Conservation (phyloP, 129 eudicot species). For the Centaurea solstitialis region DNA sequence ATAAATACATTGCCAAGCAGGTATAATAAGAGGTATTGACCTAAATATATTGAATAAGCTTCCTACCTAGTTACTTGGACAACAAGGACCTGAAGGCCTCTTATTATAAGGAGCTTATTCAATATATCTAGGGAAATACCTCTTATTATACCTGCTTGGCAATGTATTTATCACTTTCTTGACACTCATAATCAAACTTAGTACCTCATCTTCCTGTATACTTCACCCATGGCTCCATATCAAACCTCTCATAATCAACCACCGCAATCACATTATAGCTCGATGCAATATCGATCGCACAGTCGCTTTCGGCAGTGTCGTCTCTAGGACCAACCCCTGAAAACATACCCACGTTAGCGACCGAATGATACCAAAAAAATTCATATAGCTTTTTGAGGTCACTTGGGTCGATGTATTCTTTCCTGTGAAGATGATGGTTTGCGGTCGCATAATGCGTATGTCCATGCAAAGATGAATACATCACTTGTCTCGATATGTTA, state of each 20-base stretch:
- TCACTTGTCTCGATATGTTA: slow-evolving; percentile 26
- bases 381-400: neutral
- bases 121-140: too few relatives aligned
- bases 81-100: too few relatives aligned
- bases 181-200: slow-evolving; percentile 5
- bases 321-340: slow-evolving; percentile 26
- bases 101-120: too few relatives aligned
- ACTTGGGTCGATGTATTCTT: neutral
- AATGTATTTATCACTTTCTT: neutral
- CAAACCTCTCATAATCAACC: neutral
- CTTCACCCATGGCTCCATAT: slow-evolving; percentile 23
- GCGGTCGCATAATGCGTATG: slow-evolving; percentile 32
- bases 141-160: neutral
- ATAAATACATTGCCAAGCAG: neutral
- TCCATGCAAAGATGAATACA: slow-evolving; percentile 45
- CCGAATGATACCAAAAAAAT: too few relatives aligned
- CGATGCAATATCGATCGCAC: slow-evolving; percentile 24
- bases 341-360: slow-evolving; percentile 12
- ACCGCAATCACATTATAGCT: slow-evolving; percentile 13
- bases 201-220: slow-evolving; percentile 51
- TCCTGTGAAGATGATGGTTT: slow-evolving; percentile 6
- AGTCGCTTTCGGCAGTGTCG: slow-evolving; percentile 16
- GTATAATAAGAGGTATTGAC: too few relatives aligned
- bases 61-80: too few relatives aligned
- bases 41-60: too few relatives aligned